phyloP scores from a whole-genome alignment of 164 flowering plant genomes.

The Nymphaea thermarum region DNA sequence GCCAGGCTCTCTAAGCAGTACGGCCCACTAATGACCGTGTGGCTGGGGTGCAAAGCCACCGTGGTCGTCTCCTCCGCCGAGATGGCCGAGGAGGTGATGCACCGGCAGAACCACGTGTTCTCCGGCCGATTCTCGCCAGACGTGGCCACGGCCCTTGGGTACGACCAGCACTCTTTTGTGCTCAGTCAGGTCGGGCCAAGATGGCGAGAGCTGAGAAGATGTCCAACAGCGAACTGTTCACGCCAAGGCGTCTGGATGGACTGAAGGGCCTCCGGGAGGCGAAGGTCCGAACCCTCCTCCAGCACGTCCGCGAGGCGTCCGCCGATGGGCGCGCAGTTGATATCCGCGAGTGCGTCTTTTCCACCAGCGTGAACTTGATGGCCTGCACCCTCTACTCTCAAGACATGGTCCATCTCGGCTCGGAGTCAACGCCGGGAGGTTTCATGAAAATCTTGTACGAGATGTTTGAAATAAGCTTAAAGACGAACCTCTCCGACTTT shows the following conservation, averaged over 20 bases:
- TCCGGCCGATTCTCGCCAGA: slow-evolving; percentile 8
- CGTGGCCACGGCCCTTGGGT: slow-evolving; percentile 4
- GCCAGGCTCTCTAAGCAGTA: slow-evolving; percentile 17
- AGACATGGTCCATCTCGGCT: slow-evolving; percentile 8
- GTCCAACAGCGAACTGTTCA: slow-evolving; percentile 6
- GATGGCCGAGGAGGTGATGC: neutral
- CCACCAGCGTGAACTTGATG: slow-evolving; percentile 10
- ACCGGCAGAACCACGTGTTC: neutral
- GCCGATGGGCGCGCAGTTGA: slow-evolving; percentile 1
- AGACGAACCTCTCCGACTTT: slow-evolving; percentile 8
- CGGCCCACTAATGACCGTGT: slow-evolving; percentile 22
- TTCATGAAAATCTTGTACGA: slow-evolving; percentile 10
- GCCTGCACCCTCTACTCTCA: slow-evolving; percentile 16
- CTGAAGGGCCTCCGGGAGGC: slow-evolving; percentile 9
- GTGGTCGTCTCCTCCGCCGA: neutral
- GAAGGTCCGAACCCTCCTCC: slow-evolving; percentile 10
- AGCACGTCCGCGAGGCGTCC: neutral
- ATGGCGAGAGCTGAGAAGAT: slow-evolving; percentile 19
- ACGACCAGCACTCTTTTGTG: slow-evolving; percentile 8
- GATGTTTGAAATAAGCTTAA: slow-evolving; percentile 10
- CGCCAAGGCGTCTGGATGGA: slow-evolving; percentile 3
- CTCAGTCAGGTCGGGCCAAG: slow-evolving; percentile 7
- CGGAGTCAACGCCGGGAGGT: neutral
- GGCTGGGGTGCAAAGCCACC: slow-evolving; percentile 9
- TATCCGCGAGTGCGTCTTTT: slow-evolving; percentile 8